Evolutionary conservation across 2,329 filamentous ascomycete species (phyloP), one percentile per base, ranked within the genome.

Genomic region (Trichophyton benhamiae): DNA sequence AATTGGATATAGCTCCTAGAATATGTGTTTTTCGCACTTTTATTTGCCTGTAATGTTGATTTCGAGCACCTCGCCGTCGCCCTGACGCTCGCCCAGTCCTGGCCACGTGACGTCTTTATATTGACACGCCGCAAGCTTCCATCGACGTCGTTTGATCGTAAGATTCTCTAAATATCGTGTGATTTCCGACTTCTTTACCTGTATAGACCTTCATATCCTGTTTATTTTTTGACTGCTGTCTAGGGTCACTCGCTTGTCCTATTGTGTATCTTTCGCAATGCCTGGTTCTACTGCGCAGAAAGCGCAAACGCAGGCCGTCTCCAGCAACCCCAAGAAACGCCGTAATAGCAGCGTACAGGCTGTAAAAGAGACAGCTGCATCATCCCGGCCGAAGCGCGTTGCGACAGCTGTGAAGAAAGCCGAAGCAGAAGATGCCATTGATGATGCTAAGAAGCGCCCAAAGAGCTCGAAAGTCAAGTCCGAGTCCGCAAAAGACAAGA

Each of bases 301-400:
- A 25, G 13, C 13, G 7, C n/a, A 20, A 30, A 30, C n/a, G 13
- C 49, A n/a, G 22, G 13, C 11, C 7, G 49, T 17, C 9, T 36
- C 49, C 8, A 13, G 15, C 17, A 58, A 58, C 22, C 17, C 36
- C 13, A 42, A 36, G 27, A 58, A 58, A 20, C 55, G 55, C 33
- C 49, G 49, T 17, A 20, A 20, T 55, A 36, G 49, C 27, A 36
- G 25, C 9, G 57, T 33, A 15, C 20, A 7, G 13, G 52, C 53
- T 3, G 60, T 64, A 3, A 46, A 59, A 36, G 63, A 64, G 44
- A 64, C 63, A 25, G 63, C 61, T 33, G 63, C 63, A 42, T 59
- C 63, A 2, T 57, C 63, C 20, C 53, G 63, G 5, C 63, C 63
- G 44, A 64, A 58, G 38, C 58, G 63, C 4, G 58, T 58, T 5